Base-by-base conservation (phyloP, 2,329 filamentous ascomycete genomes). In the Neofusicoccum umdonicola region DNA sequence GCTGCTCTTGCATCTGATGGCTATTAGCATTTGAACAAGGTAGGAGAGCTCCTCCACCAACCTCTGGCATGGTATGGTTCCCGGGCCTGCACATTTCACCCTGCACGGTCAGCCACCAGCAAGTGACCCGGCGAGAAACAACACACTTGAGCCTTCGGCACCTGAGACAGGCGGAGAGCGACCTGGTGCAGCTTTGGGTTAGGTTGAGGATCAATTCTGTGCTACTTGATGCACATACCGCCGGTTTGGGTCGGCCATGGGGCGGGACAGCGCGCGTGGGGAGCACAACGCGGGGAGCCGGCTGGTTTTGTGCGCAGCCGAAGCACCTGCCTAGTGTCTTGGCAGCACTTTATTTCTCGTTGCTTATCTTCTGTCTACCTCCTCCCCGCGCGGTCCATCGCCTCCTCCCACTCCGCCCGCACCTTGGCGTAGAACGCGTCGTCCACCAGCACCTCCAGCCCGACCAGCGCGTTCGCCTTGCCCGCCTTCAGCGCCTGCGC, bases 401-500 rank as follows among this genome's bases (percentile, higher is more conserved):
- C 54, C 13, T 37, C 45, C 31, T 62, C 48, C 66, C 66, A 67
- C 56, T 67, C 66, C 11, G 37, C 54, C 52, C 61, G 63, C 60
- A 67, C 63, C 12, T 17, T 31, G 13, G 50, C 42, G 15, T 42
- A 65, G 61, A 67, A 67, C 1, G 31, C 63, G 7, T 66, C 66
- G 15, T 67, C 65, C 48, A 57, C 60, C 15, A 67, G 17, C 4
- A 66, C 64, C 48, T 67, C 60, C 3, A 64, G 17, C 9, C 54
- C 66, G 2, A 65, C 65, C 48, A 67, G 39, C 13, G 66, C 66
- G 48, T 66, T 65, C 56, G 58, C 56, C 44, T 67, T 67, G 17
- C 64, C 66, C 31, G 66, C 65, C 51, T 64, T 61, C 34, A 67
- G 47, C 35, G 66, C 66, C 67, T 69, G 67, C 19, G 67, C 69